Base-by-base conservation (phyloP, 148 eudicot genomes). In the Fagopyrum esculentum region DNA sequence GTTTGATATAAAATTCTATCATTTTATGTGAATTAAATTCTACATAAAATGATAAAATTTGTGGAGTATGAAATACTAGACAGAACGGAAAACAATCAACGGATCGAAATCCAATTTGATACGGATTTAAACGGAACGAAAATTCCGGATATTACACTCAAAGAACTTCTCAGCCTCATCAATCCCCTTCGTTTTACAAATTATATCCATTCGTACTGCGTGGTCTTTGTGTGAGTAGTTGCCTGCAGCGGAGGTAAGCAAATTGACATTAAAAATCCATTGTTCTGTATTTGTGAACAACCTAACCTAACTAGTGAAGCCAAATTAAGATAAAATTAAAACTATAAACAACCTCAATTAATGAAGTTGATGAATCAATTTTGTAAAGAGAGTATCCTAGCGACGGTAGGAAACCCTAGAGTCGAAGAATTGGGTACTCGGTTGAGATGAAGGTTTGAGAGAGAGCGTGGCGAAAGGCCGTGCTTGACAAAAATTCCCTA, bases 111-210 rank as follows among this genome's bases (percentile, higher is more conserved):
- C 26, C 26, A 0, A 22, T 22, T 22, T 22, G 26, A 22, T 22
- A 22, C 26, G 26, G 26, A 22, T 22, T 22, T 22, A 22, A 22
- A 22, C 26, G 26, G 26, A 22, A 22, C 26, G 26, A 22, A 22
- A 22, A 22, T 22, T 22, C 26, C 26, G 26, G 26, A 22, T 22
- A 22, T 22, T 22, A 22, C 26, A 22, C 26, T 22, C 26, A 0
- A 93, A 93, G 86, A 82, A 89, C 70, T 77, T 83, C 77, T 93
- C 97, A 44, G 93, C 95, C 77, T 82, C 89, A n/a, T 68, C 75
- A 57, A 89, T 70, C 11, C 93, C 97, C 70, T 80, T 77, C 19
- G 63, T 81, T 77, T 86, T 91, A 45, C 78, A 80, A 12, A 84
- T 75, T 22, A 91, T 85, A 80, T 83, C 87, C 80, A 93, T 71